Percentiles rank a stretch among this genome's conserved stretches.
Conservation (phyloP, 768 basidiomycete species). For the Phlebiopsis flavidoalba region DNA sequence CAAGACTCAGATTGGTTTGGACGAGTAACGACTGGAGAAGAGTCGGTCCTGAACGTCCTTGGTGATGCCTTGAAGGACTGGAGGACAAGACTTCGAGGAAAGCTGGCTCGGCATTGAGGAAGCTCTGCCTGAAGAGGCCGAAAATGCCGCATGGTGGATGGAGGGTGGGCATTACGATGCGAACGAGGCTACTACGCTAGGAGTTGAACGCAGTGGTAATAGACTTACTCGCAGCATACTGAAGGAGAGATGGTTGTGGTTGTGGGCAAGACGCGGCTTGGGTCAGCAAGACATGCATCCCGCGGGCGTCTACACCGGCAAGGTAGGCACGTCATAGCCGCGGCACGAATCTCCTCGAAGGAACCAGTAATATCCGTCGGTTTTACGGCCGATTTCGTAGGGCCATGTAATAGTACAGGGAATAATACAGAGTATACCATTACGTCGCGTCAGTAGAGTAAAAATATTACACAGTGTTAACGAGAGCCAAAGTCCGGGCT, state of each 20-base stretch:
- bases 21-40: constrained; percentile 28
- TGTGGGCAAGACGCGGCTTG: background rate
- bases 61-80: constrained; percentile 21
- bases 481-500: too few relatives aligned
- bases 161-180: background rate
- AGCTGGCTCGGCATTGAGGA: constrained; percentile 17
- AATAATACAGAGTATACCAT: background rate
- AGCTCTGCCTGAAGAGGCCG: constrained; percentile 27
- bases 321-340: constrained; percentile 3
- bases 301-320: background rate
- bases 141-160: constrained; percentile 23
- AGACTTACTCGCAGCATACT: constrained; percentile 25
- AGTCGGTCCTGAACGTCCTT: constrained; percentile 48
- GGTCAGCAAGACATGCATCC: background rate
- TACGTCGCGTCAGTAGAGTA: background rate
- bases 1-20: constrained; percentile 38
- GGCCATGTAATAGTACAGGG: background rate
- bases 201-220: constrained; percentile 17
- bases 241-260: constrained; percentile 2
- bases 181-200: background rate
- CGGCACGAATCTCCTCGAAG: background rate
- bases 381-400: too few relatives aligned
- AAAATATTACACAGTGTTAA: background rate
- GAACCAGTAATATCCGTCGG: background rate
- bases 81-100: constrained; percentile 19